Percentiles rank a stretch among this genome's conserved stretches.
phyloP scores from a whole-genome alignment of 1,284 basidiomycete genomes.

The Malassezia pachydermatis region DNA sequence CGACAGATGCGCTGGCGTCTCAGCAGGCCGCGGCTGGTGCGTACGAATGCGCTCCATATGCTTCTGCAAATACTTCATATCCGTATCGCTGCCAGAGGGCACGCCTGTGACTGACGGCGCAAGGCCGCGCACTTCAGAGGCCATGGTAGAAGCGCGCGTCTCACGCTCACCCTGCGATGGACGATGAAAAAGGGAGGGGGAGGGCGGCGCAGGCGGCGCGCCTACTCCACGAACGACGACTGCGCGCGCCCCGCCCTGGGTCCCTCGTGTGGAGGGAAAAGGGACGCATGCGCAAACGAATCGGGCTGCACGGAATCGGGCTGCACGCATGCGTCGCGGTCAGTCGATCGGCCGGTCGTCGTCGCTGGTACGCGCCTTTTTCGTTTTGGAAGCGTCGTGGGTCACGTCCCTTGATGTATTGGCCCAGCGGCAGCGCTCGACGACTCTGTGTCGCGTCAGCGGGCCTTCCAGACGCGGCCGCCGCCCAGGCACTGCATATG shows the following conservation, averaged over 20 bases:
- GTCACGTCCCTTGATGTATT: constrained; percentile 37
- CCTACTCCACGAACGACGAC: no score
- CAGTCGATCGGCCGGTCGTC: no score
- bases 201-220: no score
- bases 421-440: constrained; percentile 38
- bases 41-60: constrained; percentile 11
- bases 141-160: no score
- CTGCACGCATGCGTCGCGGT: not conserved
- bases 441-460: constrained; percentile 32
- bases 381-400: no score
- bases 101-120: no score
- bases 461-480: constrained; percentile 19
- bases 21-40: constrained; percentile 16
- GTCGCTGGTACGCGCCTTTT: no score
- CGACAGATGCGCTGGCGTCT: constrained; percentile 22
- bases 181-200: no score
- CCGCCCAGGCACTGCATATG: constrained; percentile 21
- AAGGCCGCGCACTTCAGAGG: no score
- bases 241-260: constrained; percentile 14
- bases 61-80: not conserved
- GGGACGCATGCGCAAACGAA: not conserved
- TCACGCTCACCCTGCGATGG: no score
- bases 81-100: not conserved
- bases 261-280: constrained; percentile 5
- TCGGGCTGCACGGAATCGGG: not conserved